These are phyloP conservation scores for Geotrichum siamense DNA, from an alignment of 1,139 yeast genomes.

Conservation along the genomic window DNA sequence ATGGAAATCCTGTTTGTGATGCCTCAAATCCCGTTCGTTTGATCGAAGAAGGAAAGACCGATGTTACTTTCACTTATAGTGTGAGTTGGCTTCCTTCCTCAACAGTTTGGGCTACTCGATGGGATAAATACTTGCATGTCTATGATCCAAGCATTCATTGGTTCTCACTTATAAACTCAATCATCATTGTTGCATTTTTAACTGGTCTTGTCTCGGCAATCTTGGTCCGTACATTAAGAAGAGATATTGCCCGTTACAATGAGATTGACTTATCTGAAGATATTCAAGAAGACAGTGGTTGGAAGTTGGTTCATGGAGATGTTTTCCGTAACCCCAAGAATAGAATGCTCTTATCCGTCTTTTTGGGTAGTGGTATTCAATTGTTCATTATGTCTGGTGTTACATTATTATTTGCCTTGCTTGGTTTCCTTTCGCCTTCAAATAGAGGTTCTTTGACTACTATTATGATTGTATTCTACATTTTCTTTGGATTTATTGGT, in stretches of 20 bases:
- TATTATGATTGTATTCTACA: conserved; percentile 75
- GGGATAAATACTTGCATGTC: conserved; percentile 94
- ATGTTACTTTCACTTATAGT: conserved; percentile 54
- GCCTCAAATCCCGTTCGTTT: conserved; percentile 30
- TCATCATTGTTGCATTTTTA: conserved; percentile 68
- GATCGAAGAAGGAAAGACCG: conserved; percentile 33
- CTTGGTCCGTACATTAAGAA: conserved; percentile 69
- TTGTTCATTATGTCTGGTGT: conserved; percentile 67
- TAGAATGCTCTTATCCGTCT: conserved; percentile 63
- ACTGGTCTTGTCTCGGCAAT: conserved; percentile 77
- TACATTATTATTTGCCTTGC: conserved; percentile 73
- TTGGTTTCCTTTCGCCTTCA: conserved; percentile 88
- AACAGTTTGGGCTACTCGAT: conserved; percentile 95
- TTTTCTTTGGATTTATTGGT: conserved; percentile 71
- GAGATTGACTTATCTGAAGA: conserved; percentile 78
- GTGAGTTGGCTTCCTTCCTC: conserved; percentile 58
- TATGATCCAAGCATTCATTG: conserved; percentile 92
- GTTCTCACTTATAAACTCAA: conserved; percentile 84
- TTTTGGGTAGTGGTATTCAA: conserved; percentile 87
- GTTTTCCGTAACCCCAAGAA: conserved; percentile 80
- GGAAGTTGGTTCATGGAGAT: conserved; percentile 96
- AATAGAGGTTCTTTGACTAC: conserved; percentile 92
- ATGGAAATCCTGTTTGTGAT: conserved; percentile 33
- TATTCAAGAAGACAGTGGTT: conserved; percentile 88
- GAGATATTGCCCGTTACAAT: conserved; percentile 82